Evolutionary conservation across 225 moss, liverwort and hornwort species (phyloP), one percentile per base, ranked within the genome.

Genomic region (Pseudisothecium myosuroides): DNA sequence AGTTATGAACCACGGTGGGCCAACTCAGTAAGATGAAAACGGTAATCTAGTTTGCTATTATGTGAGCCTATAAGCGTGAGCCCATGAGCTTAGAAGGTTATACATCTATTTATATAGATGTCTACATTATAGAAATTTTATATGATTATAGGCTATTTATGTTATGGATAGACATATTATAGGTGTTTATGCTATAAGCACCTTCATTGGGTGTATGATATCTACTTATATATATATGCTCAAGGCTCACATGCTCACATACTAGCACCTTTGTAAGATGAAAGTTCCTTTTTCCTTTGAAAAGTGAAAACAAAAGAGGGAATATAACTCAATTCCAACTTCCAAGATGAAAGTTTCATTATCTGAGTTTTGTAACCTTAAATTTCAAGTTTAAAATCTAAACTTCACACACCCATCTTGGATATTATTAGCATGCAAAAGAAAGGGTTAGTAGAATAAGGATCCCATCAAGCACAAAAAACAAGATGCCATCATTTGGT

Each of bases 331-430:
- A 73, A 28, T 23, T 17, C 43, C 73, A 28, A 5, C 28, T 45
- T 3, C 17, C 17, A 29, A 73, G 10, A 29, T 45, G 10, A 45
- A 72, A 28, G 4, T 6, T 36, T 12, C 17, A 45, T 71, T 72
- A 27, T 9, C 0, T 16, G 0, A 43, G 0, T 27, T 43, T 27
- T 5, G 1, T 3, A 27, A 43, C 10, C 9, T 43, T 10, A 16
- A 2, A 26, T 27, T 27, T 43, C 5, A n/a, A 24, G 13, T 23
- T 39, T 23, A 39, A 68, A 69, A 14, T 39, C 39, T 23, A n/a
- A 68, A 23, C 4, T 69, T 24, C 24, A 39, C 24, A 69, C 24
- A 61, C 28, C 23, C 39, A 39, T 41, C 43, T 72, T 5, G 1
- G 11, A 32, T 49, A 75, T 5, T 20, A 32, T 8, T 19, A 52